These are phyloP conservation scores for Neurospora sp. DNA, from an alignment of 495 filamentous ascomycete species.

Conservation along the genomic window DNA sequence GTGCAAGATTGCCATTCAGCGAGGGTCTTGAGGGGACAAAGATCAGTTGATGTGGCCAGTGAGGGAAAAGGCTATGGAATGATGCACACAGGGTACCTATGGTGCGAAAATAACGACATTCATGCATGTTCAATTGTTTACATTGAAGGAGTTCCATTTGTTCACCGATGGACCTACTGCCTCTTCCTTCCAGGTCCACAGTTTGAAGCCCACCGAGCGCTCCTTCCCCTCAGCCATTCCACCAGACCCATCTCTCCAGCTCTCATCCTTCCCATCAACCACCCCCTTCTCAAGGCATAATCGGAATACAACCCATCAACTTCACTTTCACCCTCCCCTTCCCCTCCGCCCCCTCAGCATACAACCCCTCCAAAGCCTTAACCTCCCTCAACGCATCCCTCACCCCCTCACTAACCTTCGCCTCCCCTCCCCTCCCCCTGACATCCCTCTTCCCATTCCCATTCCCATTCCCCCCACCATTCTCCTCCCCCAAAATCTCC, in stretches of 20 bases:
- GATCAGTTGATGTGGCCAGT: background rate
- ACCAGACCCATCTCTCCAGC: background rate
- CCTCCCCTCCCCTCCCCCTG: background rate
- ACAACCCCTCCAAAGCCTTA: background rate
- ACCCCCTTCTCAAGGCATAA: background rate
- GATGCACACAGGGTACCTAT: background rate
- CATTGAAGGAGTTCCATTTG: background rate
- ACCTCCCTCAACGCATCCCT: background rate
- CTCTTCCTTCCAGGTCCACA: background rate
- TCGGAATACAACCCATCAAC: background rate
- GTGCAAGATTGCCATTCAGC: conserved; percentile 2
- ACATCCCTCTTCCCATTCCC: background rate
- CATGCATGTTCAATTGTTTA: background rate
- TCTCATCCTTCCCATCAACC: background rate
- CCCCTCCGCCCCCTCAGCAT: background rate
- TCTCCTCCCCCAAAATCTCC: background rate
- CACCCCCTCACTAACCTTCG: background rate
- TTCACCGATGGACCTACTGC: background rate
- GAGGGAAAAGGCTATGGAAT: background rate
- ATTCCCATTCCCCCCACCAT: background rate
- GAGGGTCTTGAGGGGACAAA: background rate
- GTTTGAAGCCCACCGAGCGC: background rate
- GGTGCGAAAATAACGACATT: no score
- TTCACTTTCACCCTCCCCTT: background rate
- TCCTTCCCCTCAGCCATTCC: background rate